Evolutionary conservation across 257 asterid species (phyloP).

Genomic region (Fraxinus cuspidata): DNA sequence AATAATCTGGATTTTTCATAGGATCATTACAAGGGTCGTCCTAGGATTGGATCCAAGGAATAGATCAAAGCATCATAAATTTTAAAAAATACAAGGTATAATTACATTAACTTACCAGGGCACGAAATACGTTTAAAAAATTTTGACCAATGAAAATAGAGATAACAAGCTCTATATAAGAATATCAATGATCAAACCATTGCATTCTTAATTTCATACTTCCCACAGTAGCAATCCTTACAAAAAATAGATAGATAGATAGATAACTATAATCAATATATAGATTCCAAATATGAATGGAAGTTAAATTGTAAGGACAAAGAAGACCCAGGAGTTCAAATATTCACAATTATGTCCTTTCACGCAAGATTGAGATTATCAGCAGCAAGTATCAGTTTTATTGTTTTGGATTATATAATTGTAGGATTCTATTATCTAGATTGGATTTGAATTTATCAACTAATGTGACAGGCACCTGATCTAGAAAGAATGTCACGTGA

Average conservation of each 20-base stretch:
- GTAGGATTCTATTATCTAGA: background rate
- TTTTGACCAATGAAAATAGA: background rate
- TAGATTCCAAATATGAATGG: background rate
- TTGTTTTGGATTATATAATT: background rate
- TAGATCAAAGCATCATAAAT: background rate
- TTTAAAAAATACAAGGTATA: background rate
- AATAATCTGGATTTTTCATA: background rate
- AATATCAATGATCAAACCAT: background rate
- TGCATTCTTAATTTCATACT: background rate
- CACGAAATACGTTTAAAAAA: background rate
- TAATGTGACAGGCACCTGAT: background rate
- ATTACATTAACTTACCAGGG: background rate
- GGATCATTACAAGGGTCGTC: background rate
- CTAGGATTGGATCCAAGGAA: conserved; percentile 2
- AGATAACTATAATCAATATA: background rate
- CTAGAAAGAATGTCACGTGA: background rate
- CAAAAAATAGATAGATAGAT: background rate
- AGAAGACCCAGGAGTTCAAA: background rate
- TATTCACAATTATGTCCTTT: background rate
- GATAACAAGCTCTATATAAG: background rate
- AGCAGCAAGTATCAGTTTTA: background rate
- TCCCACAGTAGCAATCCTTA: background rate
- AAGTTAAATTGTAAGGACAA: background rate
- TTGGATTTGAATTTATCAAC: background rate
- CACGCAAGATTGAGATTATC: background rate